phyloP scores from a whole-genome alignment of 768 basidiomycete species.

The Mycena pura region DNA sequence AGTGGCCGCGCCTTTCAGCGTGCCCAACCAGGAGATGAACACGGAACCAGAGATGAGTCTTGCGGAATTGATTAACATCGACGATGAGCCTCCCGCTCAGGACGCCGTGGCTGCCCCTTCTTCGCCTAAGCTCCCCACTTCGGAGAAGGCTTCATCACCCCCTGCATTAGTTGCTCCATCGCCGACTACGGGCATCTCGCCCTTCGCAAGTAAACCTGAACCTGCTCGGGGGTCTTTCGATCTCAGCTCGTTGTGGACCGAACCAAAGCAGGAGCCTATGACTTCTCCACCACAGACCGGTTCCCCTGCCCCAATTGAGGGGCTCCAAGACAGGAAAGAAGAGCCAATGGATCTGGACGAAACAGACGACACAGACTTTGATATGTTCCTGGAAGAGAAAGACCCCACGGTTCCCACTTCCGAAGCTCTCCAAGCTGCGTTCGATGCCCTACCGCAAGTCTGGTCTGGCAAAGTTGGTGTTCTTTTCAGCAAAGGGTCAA shows the following conservation, averaged over 20 bases:
- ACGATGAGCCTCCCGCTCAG: conserved; percentile 57
- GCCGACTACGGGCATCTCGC: conserved; percentile 51
- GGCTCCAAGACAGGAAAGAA: conserved; percentile 43
- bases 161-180: conserved; percentile 28
- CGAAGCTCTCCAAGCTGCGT: conserved; percentile 53
- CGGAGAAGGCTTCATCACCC: conserved; percentile 29
- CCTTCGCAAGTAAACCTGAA: conserved; percentile 55
- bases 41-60: conserved; percentile 73
- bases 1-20: conserved; percentile 28
- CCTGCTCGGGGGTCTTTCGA: conserved; percentile 67
- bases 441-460: conserved; percentile 65
- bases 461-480: conserved; percentile 76
- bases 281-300: conserved; percentile 27
- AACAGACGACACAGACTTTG: conserved; percentile 83
- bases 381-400: conserved; percentile 81
- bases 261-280: conserved; percentile 43
- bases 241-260: conserved; percentile 74
- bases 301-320: conserved; percentile 32
- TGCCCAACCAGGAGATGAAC: conserved; percentile 34
- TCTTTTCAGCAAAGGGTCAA: background rate
- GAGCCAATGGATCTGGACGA: conserved; percentile 55
- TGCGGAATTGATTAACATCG: conserved; percentile 79
- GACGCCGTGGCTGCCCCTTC: conserved; percentile 22
- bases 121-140: conserved; percentile 17
- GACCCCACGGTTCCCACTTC: conserved; percentile 44